Percentiles rank a stretch among this genome's conserved stretches.
Evolutionary conservation across 163 green algal species (phyloP).

Genomic region (Prototheca wickerhamii): DNA sequence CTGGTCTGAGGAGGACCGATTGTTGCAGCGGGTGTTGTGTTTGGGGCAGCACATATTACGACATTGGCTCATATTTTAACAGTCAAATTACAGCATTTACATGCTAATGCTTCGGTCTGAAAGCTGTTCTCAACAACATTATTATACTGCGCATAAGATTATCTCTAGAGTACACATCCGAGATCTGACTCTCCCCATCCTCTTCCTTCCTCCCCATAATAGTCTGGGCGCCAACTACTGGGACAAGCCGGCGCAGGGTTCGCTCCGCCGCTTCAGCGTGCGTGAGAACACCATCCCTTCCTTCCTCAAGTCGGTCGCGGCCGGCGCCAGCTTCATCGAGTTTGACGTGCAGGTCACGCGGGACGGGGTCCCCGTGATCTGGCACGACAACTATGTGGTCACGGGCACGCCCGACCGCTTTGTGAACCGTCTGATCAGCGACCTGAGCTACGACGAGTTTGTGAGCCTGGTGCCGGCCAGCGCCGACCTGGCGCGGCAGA

Average conservation of each 20-base stretch:
- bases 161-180: too few relatives aligned
- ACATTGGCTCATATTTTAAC: too few relatives aligned
- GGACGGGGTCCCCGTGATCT: slow-evolving; percentile 53
- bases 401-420: slow-evolving; percentile 24
- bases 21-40: too few relatives aligned
- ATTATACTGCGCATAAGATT: too few relatives aligned
- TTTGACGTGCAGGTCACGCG: slow-evolving; percentile 81
- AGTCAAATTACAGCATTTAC: too few relatives aligned
- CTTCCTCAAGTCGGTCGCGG: slow-evolving; percentile 47
- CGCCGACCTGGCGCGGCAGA: not conserved
- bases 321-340: slow-evolving; percentile 70
- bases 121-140: too few relatives aligned
- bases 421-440: slow-evolving; percentile 23
- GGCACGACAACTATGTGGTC: slow-evolving; percentile 76
- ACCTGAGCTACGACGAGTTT: slow-evolving; percentile 50
- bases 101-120: too few relatives aligned
- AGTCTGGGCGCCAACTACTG: slow-evolving; percentile 31
- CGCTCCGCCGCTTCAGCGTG: not conserved
- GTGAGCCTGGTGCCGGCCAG: slow-evolving; percentile 29
- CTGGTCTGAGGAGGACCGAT: too few relatives aligned
- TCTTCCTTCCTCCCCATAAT: not conserved
- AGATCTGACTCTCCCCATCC: not conserved
- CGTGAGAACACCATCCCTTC: slow-evolving; percentile 75
- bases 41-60: too few relatives aligned
- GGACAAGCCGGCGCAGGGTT: not conserved